phyloP scores from a whole-genome alignment of 352 stramenopile genomes.

The Phytopythium mirpurense region DNA sequence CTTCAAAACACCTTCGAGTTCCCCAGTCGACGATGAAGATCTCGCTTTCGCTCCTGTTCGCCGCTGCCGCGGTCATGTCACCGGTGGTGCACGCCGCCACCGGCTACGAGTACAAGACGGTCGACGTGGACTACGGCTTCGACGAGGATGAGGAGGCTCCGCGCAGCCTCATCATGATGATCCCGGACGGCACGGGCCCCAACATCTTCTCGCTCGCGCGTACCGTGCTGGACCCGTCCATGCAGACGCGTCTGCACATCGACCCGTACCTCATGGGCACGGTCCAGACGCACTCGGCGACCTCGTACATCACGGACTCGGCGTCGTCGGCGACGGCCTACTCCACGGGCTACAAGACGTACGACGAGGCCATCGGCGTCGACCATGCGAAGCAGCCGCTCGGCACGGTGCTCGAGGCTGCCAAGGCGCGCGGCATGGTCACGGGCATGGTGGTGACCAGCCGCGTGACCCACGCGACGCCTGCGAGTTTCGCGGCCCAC shows the following conservation, averaged over 20 bases:
- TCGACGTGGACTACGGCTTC: constrained; percentile 55
- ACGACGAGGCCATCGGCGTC: constrained; percentile 49
- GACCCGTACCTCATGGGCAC: constrained; percentile 49
- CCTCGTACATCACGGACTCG: constrained; percentile 65
- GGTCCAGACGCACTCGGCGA: constrained; percentile 58
- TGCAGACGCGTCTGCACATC: constrained; percentile 55
- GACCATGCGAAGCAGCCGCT: constrained; percentile 51
- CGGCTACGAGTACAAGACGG: constrained; percentile 55
- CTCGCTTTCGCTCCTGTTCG: constrained; percentile 13
- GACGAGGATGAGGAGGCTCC: constrained; percentile 37
- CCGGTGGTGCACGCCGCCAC: constrained; percentile 20
- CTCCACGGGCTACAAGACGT: constrained; percentile 62
- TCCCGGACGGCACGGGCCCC: constrained; percentile 55
- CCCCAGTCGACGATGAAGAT: constrained; percentile 22
- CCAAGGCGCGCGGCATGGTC: constrained; percentile 58
- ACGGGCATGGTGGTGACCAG: constrained; percentile 66
- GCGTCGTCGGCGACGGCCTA: constrained; percentile 50
- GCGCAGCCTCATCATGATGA: constrained; percentile 71
- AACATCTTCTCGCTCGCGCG: constrained; percentile 60
- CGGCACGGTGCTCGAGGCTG: constrained; percentile 56
- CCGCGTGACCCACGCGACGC: constrained; percentile 58
- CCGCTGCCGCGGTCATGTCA: constrained; percentile 17
- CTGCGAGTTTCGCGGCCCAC: constrained; percentile 47
- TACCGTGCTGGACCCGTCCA: constrained; percentile 44
- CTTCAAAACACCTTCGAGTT: background rate